Evolutionary conservation across 2,329 filamentous ascomycete genomes (phyloP), one percentile per base, ranked within the genome.

Genomic region (Aspergillus nomiae): DNA sequence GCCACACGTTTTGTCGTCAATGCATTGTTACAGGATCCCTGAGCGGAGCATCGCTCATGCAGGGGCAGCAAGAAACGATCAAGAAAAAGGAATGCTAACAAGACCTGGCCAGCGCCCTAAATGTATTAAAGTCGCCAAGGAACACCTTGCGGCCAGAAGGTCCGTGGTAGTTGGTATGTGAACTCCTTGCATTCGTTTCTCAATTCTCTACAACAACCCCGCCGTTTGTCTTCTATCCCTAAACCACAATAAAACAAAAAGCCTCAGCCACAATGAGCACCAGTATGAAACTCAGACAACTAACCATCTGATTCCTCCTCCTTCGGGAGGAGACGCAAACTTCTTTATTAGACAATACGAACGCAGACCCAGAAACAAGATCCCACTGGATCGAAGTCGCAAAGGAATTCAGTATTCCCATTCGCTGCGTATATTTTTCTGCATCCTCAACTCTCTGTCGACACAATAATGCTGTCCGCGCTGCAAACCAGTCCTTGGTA

Each of bases 391-490:
- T 92, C 36, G 81, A 86, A 30, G 79, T 98, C 34, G 93, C 93
- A 21, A 85, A 84, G 67, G 89, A 90, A 70, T 80, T 87, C 71
- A 82, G 86, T 4, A 83, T 96, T 2, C 90, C 91, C 2, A 90
- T 97, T 69, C 90, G 94, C 54, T 96, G 94, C 73, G 83, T 98
- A 11, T 90, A 91, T 77, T 95, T 99, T 80, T 90, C 89, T 58
- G 90, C 92, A 14, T 83, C 89, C 1, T 77, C 88, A 30, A 84
- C 86, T 50, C 75, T 97, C 10, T 88, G 86, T 76, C 88, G 93
- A 75, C 95, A 99, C 80, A 99, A 99, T 74, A 91, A 96, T 73
- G 87, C 86, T 1, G 91, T 96, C 56, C 87, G 95, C 64, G 87
- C 92, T 1, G 81, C 94, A 68, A 86, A 83, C 66, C 74, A 76